Evolutionary conservation across 306 rosid species (phyloP), one percentile per base, ranked within the genome.

Genomic region (Gleditsia sinensis): DNA sequence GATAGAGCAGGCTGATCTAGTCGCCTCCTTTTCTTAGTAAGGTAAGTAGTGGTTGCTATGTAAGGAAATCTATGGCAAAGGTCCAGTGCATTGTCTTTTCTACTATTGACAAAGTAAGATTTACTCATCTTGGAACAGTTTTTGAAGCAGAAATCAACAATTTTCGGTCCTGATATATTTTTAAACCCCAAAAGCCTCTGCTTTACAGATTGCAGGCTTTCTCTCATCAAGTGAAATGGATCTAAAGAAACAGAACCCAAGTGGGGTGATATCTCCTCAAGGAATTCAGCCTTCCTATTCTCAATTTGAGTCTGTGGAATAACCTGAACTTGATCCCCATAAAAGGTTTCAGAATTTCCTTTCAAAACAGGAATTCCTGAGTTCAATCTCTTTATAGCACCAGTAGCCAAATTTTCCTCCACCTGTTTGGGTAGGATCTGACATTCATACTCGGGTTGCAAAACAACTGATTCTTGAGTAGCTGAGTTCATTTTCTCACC

Each of bases 1-100:
- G 9, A 19, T 12, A 19, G 14, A 71, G 50, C 25, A 50, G 49
- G 55, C 34, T 75, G 45, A 67, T 71, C 75, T 9, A 48, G 51
- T 51, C n/a, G 76, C 71, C 56, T 78, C 72, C 83, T 81, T 75
- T 64, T 75, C 72, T 78, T 69, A 67, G 33, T 9, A 50, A 25
- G 65, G 71, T 45, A 8, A 23, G 77, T 32, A 13, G 39, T 2
- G 48, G 65, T 67, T 39, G 61, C 78, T 46, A 37, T 21, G 49
- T 51, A 67, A 50, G 69, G 58, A 25, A 71, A 71, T 30, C 42
- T 63, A 60, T 53, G 19, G 62, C 23, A 24, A 74, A 12, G 64
- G 25, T 17, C 40, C 12, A 19, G 45, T 33, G 30, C 75, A 56
- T 19, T 3, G 27, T 62, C 45, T 63, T 75, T 13, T 65, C 60